These are phyloP conservation scores for Lichenothelia convexa DNA, from an alignment of 495 filamentous ascomycete species.

Conservation along the genomic window DNA sequence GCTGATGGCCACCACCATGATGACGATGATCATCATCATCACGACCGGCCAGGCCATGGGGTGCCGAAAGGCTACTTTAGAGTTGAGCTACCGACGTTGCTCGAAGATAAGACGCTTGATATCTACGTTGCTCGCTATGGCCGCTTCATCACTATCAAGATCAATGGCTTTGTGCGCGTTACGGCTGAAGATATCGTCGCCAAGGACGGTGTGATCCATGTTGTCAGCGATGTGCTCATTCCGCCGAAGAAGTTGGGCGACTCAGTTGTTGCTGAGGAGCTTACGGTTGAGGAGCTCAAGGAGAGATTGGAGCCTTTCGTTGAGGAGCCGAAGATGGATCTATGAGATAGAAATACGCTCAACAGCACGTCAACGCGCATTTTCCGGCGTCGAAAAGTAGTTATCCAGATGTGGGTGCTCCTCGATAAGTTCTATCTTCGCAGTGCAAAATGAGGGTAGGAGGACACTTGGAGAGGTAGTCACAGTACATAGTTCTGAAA, in stretches of 20 bases:
- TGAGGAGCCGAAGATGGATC: slow-evolving; percentile 11
- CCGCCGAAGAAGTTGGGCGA: slow-evolving; percentile 39
- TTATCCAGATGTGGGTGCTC: too few species aligned
- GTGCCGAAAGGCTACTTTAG: slow-evolving; percentile 27
- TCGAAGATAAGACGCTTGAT: slow-evolving; percentile 37
- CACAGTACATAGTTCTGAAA: too few species aligned
- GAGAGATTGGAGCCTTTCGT: slow-evolving; percentile 33
- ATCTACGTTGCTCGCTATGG: slow-evolving; percentile 50
- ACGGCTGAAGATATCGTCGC: slow-evolving; percentile 46
- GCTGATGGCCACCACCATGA: slow-evolving; percentile 11
- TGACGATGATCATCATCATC: too few species aligned
- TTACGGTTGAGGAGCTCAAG: slow-evolving; percentile 46
- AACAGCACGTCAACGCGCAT: too few species aligned
- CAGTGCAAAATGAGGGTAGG: too few species aligned
- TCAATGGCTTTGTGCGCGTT: slow-evolving; percentile 49
- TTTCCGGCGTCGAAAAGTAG: too few species aligned
- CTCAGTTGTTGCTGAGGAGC: slow-evolving; percentile 21
- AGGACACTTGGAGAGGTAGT: too few species aligned
- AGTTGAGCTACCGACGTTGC: slow-evolving; percentile 47
- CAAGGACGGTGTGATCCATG: slow-evolving; percentile 59
- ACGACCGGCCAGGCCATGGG: slow-evolving; percentile 12
- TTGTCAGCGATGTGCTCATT: slow-evolving; percentile 49
- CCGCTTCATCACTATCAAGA: slow-evolving; percentile 42
- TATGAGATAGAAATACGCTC: too few species aligned
- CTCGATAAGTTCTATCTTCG: too few species aligned